Evolutionary conservation across 176 grass and related monocot species (phyloP).

Genomic region (Metroxylon sagu): DNA sequence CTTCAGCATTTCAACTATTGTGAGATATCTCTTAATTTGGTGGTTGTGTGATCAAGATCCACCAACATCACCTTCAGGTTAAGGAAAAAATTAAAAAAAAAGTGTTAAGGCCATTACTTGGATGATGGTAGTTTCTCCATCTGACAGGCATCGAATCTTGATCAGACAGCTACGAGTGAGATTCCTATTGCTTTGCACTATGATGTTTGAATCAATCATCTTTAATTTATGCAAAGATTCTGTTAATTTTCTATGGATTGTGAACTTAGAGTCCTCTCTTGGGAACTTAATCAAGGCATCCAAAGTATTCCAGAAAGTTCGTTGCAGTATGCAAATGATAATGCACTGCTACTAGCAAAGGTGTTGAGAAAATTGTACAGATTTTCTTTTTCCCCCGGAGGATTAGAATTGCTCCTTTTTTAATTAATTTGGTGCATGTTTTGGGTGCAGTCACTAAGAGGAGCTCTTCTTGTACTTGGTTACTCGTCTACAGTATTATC

Average conservation of each 20-base stretch:
- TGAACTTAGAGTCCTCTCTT: slow-evolving; percentile 53
- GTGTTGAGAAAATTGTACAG: slow-evolving; percentile 12
- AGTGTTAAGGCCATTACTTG: too few species aligned
- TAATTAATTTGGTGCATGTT: slow-evolving; percentile 10
- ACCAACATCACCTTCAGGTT: too few species aligned
- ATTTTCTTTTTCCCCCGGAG: too few species aligned
- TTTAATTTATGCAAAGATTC: neutral
- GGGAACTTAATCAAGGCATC: slow-evolving; percentile 67
- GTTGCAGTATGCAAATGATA: slow-evolving; percentile 48
- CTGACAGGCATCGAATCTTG: too few species aligned
- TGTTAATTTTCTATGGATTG: neutral
- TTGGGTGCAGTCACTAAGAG: slow-evolving; percentile 52
- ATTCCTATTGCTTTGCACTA: neutral
- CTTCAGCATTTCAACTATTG: neutral
- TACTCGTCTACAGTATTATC: slow-evolving; percentile 55
- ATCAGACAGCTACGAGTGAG: neutral
- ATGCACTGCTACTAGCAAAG: slow-evolving; percentile 44
- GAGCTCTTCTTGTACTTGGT: slow-evolving; percentile 50
- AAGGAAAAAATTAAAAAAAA: too few species aligned
- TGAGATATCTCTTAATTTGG: too few species aligned
- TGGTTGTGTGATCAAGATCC: too few species aligned
- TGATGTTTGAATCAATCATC: neutral
- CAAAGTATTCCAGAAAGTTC: slow-evolving; percentile 49
- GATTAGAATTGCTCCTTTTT: neutral
- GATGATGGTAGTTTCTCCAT: too few species aligned